Conservation (phyloP, 352 stramenopile genomes). For the Phytophthora pisi region DNA sequence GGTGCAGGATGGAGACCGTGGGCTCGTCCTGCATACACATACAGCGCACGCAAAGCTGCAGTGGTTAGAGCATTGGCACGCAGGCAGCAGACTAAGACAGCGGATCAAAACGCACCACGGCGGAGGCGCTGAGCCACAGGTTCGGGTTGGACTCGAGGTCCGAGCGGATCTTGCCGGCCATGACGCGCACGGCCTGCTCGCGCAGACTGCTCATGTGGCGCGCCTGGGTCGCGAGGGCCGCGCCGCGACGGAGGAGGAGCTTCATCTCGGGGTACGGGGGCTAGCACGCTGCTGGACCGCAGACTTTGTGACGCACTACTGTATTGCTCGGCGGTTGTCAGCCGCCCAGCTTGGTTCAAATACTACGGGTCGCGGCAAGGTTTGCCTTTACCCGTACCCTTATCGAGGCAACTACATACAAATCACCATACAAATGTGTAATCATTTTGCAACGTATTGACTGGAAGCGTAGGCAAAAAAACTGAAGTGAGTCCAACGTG, state of each 20-base stretch:
- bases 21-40: slow-evolving; percentile 60
- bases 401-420: too few species aligned
- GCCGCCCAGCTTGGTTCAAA: slow-evolving; percentile 5
- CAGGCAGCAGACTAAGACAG: not conserved
- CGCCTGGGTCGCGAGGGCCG: slow-evolving; percentile 8
- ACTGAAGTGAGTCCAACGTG: not conserved
- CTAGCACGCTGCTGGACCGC: too few species aligned
- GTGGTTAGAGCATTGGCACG: too few species aligned
- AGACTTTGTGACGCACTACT: too few species aligned
- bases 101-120: slow-evolving; percentile 56
- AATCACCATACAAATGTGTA: too few species aligned
- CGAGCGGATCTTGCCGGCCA: slow-evolving; percentile 60
- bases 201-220: slow-evolving; percentile 61
- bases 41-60: not conserved
- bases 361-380: too few species aligned
- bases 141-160: slow-evolving; percentile 84
- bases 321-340: slow-evolving; percentile 13
- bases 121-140: slow-evolving; percentile 79
- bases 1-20: slow-evolving; percentile 84
- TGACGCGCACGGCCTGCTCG: slow-evolving; percentile 64
- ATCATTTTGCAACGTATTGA: too few species aligned
- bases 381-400: too few species aligned
- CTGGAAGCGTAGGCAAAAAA: too few species aligned
- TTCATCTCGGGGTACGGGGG: slow-evolving; percentile 33
- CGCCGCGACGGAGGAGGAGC: slow-evolving; percentile 29